Conservation (phyloP, 768 basidiomycete species). For the Xerocomus spinulosus region DNA sequence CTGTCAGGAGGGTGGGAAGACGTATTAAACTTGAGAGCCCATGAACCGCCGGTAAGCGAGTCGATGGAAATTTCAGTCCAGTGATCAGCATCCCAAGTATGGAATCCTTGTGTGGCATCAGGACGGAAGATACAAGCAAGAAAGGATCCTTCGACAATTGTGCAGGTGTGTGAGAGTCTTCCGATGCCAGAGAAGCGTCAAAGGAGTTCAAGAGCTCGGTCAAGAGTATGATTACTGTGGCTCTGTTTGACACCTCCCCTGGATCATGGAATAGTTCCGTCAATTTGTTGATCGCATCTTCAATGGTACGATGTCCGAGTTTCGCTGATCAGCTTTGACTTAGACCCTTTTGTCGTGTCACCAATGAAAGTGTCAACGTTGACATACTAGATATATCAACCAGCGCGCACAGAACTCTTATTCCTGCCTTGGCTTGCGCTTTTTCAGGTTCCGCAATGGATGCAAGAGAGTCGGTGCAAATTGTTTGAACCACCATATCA, state of each 20-base stretch:
- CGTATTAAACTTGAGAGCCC: constrained; percentile 65
- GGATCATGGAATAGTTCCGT: constrained; percentile 69
- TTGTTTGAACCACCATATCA: constrained; percentile 63
- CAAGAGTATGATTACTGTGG: constrained; percentile 62
- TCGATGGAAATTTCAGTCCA: constrained; percentile 49
- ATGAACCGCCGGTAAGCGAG: constrained; percentile 56
- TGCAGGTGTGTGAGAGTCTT: neutral
- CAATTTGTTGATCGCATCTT: constrained; percentile 71
- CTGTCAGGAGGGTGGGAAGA: constrained; percentile 55
- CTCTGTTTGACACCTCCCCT: constrained; percentile 61
- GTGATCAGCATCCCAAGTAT: constrained; percentile 60
- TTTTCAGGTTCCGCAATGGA: constrained; percentile 90
- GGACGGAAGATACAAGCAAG: constrained; percentile 26
- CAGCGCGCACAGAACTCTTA: constrained; percentile 75
- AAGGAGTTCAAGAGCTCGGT: constrained; percentile 56
- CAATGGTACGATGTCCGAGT: constrained; percentile 61
- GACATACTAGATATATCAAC: constrained; percentile 73
- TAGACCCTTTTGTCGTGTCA: neutral
- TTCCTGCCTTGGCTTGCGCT: constrained; percentile 82
- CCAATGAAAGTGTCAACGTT: neutral
- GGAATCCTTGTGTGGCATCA: constrained; percentile 70
- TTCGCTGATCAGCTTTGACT: constrained; percentile 44
- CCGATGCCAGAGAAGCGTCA: constrained; percentile 1
- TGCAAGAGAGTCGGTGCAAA: constrained; percentile 75
- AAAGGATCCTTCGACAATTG: constrained; percentile 29